Percentiles rank a stretch among this genome's conserved stretches.
Conservation (phyloP, 2,329 filamentous ascomycete genomes). For the Colletotrichum navitas region DNA sequence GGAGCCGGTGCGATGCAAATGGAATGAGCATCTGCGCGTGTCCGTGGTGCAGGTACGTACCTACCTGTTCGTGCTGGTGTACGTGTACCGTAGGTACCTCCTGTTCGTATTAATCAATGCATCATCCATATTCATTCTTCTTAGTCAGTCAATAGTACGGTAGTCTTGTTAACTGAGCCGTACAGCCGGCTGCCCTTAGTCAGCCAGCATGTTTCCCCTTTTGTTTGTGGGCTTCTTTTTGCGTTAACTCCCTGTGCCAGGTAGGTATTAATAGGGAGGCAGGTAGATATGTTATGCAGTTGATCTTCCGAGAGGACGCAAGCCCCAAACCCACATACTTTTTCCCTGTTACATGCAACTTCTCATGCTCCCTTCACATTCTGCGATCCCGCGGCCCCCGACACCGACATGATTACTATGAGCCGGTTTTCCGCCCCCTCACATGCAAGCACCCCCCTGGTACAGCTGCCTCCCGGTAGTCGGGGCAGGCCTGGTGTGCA, state of each 20-base stretch:
- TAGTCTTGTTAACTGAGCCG: too few species aligned
- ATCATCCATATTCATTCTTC: too few species aligned
- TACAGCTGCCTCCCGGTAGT: background rate
- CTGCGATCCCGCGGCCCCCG: background rate
- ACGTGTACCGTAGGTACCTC: too few species aligned
- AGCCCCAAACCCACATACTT: background rate
- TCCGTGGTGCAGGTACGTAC: too few species aligned
- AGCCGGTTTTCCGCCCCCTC: slow-evolving; percentile 1
- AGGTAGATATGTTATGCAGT: background rate
- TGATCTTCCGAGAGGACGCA: background rate
- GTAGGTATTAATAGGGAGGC: too few species aligned
- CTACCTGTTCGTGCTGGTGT: too few species aligned
- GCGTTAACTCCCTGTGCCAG: background rate
- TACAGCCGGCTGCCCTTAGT: background rate
- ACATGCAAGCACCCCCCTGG: background rate
- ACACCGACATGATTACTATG: background rate
- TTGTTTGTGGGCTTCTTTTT: background rate
- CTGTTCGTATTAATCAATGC: too few species aligned
- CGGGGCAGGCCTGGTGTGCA: background rate
- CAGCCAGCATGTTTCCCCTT: background rate
- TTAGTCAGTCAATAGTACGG: too few species aligned
- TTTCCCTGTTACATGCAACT: background rate
- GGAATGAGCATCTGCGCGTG: background rate
- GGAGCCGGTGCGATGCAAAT: background rate
- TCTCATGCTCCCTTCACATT: background rate